Base-by-base conservation (phyloP, 2,329 filamentous ascomycete genomes). In the Trichoderma koningii region DNA sequence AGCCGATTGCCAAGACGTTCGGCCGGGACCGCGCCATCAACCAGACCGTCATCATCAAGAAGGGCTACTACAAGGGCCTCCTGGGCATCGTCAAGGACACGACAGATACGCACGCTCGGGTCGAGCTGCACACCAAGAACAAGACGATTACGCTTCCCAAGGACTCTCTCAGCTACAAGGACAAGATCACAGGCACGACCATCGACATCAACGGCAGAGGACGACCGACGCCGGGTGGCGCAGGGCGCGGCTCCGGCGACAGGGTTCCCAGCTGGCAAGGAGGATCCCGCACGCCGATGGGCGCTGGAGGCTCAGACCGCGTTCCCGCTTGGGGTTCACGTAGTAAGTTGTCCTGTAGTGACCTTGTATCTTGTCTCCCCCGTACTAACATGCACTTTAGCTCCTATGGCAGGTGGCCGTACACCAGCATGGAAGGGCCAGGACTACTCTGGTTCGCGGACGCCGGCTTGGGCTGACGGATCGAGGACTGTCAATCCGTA, bases 1-100 rank as follows among this genome's bases (percentile, higher is more conserved):
- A 78, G 76, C 70, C 75, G 0, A 66, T 71, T 10, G 84, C 90
- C 47, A 90, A 89, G 75, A 86, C 87, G 60, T 92, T 92, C 71
- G 87, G 90, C 23, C 87, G 93, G 45, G 95, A 99, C 76, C 87
- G 88, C 63, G 83, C 95, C 30, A 88, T 98, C 68, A 93, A 93
- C 50, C 94, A 97, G 79, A 97, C 93, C 0, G 93, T 98, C 51
- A 92, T 89, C 59, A 90, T 98, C 73, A 87, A 89, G 65, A 92
- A 89, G 74, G 95, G 95, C 30, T 88, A 90, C 23, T 93, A 94
- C 81, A 99, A 99, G 79, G 94, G 94, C 64, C 83, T 97, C 50
- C 82, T 98, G 48, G 95, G 95, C 71, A 96, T 97, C 69, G 93
- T 99, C 71, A 97, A 97, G 75, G 94, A 98, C 74, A 90, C 94